Percentiles rank a stretch among this genome's conserved stretches.
phyloP scores from a whole-genome alignment of 805 yeast species.

The Hanseniaspora guilliermondii region DNA sequence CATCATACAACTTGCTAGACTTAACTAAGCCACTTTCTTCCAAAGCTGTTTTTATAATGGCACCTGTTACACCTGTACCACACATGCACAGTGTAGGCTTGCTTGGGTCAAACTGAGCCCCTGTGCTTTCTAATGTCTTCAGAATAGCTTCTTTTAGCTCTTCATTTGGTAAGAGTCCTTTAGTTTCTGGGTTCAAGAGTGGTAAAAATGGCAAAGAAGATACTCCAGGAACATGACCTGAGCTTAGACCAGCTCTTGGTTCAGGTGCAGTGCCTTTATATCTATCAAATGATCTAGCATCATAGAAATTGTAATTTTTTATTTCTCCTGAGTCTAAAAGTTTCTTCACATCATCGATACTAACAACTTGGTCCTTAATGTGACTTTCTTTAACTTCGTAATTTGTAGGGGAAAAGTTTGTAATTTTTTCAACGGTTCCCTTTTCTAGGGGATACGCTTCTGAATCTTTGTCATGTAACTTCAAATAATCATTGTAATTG shows the following conservation, averaged over 20 bases:
- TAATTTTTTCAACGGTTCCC: constrained; percentile 29
- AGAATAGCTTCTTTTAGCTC: constrained; percentile 32
- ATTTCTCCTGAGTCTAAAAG: constrained; percentile 41
- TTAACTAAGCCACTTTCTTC: constrained; percentile 36
- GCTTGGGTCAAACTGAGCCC: constrained; percentile 22
- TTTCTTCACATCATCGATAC: constrained; percentile 52
- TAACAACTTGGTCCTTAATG: constrained; percentile 40
- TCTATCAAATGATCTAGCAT: constrained; percentile 69
- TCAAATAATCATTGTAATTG: constrained; percentile 46
- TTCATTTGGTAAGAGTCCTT: constrained; percentile 5
- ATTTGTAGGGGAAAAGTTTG: constrained; percentile 17
- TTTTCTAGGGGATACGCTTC: constrained; percentile 30
- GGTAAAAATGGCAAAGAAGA: constrained; percentile 61
- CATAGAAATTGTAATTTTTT: constrained; percentile 45
- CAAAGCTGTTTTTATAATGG: constrained; percentile 66
- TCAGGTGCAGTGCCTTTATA: constrained; percentile 75
- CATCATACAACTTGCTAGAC: constrained; percentile 56
- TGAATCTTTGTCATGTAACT: not conserved
- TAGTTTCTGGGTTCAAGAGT: constrained; percentile 39
- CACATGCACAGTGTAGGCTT: constrained; percentile 79
- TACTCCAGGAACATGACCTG: constrained; percentile 84
- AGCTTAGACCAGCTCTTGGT: constrained; percentile 74
- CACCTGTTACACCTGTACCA: constrained; percentile 95
- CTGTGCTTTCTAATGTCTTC: constrained; percentile 33
- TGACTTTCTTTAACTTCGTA: constrained; percentile 30